Evolutionary conservation across 2,329 filamentous ascomycete genomes (phyloP).

Genomic region (Alternaria sp.): DNA sequence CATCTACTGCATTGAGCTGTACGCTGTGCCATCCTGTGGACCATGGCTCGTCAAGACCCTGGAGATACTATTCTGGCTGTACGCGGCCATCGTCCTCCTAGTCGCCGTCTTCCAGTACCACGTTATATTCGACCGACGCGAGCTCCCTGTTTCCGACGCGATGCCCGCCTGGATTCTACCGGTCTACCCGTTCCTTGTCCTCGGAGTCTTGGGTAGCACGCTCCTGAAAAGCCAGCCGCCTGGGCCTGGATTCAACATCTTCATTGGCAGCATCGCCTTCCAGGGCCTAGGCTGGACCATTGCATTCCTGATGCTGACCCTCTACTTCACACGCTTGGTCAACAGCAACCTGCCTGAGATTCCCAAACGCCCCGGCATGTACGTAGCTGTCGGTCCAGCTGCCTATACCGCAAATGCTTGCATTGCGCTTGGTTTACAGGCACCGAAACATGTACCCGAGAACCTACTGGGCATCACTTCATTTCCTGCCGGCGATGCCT

Average conservation of each 20-base stretch:
- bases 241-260: constrained; percentile 31
- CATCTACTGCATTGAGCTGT: constrained; percentile 58
- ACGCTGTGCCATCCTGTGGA: constrained; percentile 67
- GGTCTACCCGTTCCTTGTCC: constrained; percentile 47
- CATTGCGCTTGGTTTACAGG: constrained; percentile 55
- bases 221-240: constrained; percentile 49
- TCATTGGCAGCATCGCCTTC: constrained; percentile 68
- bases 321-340: constrained; percentile 75
- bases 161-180: constrained; percentile 53
- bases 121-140: constrained; percentile 90
- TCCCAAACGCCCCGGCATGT: constrained; percentile 58
- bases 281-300: constrained; percentile 74
- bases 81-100: constrained; percentile 59
- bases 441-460: constrained; percentile 47
- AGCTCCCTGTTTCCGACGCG: constrained; percentile 51
- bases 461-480: constrained; percentile 47
- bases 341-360: constrained; percentile 62
- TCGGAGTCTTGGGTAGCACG: constrained; percentile 50
- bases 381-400: constrained; percentile 58
- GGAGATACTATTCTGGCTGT: constrained; percentile 73
- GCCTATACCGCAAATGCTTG: constrained; percentile 39
- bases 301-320: constrained; percentile 72
- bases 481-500: constrained; percentile 49
- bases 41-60: constrained; percentile 65
- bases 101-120: constrained; percentile 94